Evolutionary conservation across 805 yeast species (phyloP).

Genomic region (Sungouiella blattae): DNA sequence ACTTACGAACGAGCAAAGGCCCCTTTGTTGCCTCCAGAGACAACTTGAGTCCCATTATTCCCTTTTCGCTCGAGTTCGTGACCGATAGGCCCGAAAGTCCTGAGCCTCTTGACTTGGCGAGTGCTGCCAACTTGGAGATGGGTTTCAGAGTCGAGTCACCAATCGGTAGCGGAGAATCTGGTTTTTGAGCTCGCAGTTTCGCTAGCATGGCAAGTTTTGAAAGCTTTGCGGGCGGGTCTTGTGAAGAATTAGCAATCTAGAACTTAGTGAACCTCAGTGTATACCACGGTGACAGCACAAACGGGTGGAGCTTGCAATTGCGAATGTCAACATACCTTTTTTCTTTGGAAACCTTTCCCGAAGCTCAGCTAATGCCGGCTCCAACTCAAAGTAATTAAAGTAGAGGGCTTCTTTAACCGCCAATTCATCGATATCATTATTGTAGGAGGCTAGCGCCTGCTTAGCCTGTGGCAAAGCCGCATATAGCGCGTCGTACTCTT

Average conservation of each 20-base stretch:
- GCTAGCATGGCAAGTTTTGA: slow-evolving; percentile 17
- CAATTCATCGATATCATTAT: slow-evolving; percentile 43
- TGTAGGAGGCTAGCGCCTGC: slow-evolving; percentile 32
- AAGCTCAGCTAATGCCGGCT: slow-evolving; percentile 48
- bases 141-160: not conserved
- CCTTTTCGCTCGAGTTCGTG: no score
- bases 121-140: slow-evolving; percentile 6
- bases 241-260: slow-evolving; percentile 17
- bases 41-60: not conserved
- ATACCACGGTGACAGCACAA: not conserved
- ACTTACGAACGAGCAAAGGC: slow-evolving; percentile 1
- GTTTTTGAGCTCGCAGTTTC: slow-evolving; percentile 6
- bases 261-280: slow-evolving; percentile 7
- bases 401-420: slow-evolving; percentile 58
- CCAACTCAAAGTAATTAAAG: slow-evolving; percentile 54
- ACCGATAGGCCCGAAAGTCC: not conserved
- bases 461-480: slow-evolving; percentile 43
- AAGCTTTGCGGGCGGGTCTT: slow-evolving; percentile 11
- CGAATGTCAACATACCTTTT: slow-evolving; percentile 49
- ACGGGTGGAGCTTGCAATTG: not conserved
- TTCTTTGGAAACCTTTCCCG: slow-evolving; percentile 28
- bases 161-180: not conserved
- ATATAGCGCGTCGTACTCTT: slow-evolving; percentile 42
- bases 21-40: not conserved
- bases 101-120: slow-evolving; percentile 5